Conservation (phyloP, 495 filamentous ascomycete species). For the Beverwykella pulmonaria region DNA sequence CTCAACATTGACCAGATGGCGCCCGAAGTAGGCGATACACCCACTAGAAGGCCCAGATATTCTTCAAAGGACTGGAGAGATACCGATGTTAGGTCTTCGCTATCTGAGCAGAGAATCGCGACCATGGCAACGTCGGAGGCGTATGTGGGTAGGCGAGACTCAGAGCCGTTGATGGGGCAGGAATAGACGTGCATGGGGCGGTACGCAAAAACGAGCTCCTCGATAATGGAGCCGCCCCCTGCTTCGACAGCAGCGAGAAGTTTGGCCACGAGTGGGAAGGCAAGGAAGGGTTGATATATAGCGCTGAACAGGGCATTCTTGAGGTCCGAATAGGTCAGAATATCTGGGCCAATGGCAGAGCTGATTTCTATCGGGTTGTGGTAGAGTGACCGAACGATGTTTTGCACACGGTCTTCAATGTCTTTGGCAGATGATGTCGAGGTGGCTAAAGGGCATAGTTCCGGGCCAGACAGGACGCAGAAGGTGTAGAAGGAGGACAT, state of each 20-base stretch:
- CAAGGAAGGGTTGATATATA: conserved; percentile 63
- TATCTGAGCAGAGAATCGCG: conserved; percentile 68
- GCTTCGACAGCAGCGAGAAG: conserved; percentile 57
- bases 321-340: conserved; percentile 43
- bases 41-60: conserved; percentile 51
- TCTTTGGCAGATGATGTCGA: conserved; percentile 44
- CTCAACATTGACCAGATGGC: conserved; percentile 62
- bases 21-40: conserved; percentile 56
- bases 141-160: background rate
- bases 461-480: conserved; percentile 56
- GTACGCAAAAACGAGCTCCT: conserved; percentile 52
- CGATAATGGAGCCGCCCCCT: conserved; percentile 51
- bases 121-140: conserved; percentile 48
- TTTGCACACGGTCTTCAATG: conserved; percentile 48
- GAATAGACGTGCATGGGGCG: conserved; percentile 29
- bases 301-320: conserved; percentile 47
- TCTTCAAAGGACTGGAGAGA: conserved; percentile 51
- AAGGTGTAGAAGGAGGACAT: conserved; percentile 57
- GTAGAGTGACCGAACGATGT: conserved; percentile 50
- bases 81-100: conserved; percentile 48
- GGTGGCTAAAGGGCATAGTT: conserved; percentile 52
- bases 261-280: conserved; percentile 60
- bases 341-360: conserved; percentile 37
- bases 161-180: conserved; percentile 32
- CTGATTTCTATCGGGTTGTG: conserved; percentile 55